Evolutionary conservation across 768 basidiomycete species (phyloP).

Genomic region (Trichaptum fuscoviolaceum): DNA sequence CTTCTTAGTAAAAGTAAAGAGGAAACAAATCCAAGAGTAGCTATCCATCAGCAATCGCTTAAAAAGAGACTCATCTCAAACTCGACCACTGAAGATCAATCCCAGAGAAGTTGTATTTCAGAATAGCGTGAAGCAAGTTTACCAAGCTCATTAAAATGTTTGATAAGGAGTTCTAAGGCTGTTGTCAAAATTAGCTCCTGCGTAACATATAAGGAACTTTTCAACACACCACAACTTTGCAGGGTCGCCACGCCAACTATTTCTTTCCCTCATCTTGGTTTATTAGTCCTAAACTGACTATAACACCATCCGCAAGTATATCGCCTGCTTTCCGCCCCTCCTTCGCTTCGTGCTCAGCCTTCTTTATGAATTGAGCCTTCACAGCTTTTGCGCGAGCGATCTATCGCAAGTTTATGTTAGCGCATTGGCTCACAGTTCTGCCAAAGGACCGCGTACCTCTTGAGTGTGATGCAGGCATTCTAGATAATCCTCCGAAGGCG

Average conservation of each 20-base stretch:
- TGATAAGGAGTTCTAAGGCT: no score
- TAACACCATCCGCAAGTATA: slow-evolving; percentile 65
- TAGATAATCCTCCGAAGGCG: slow-evolving; percentile 78
- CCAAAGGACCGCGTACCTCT: slow-evolving; percentile 57
- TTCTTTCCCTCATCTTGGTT: slow-evolving; percentile 19
- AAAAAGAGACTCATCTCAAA: no score
- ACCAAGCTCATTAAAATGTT: no score
- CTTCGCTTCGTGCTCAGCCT: slow-evolving; percentile 57
- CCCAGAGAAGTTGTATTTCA: no score
- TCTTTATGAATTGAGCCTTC: slow-evolving; percentile 65
- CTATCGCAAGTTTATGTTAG: slow-evolving; percentile 25
- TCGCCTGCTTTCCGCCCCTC: slow-evolving; percentile 71
- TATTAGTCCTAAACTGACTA: slow-evolving; percentile 73
- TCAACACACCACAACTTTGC: background rate
- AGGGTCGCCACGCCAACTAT: background rate
- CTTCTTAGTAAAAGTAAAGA: no score
- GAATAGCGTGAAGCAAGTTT: no score
- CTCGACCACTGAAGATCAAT: no score
- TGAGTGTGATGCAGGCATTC: slow-evolving; percentile 88
- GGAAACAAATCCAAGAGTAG: no score
- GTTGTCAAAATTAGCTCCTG: background rate
- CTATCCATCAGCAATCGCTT: no score
- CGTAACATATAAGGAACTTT: background rate
- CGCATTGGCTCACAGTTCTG: background rate
- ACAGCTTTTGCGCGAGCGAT: slow-evolving; percentile 63